Evolutionary conservation across 768 basidiomycete species (phyloP), one percentile per base, ranked within the genome.

Genomic region (Tricholoma saponaceum): DNA sequence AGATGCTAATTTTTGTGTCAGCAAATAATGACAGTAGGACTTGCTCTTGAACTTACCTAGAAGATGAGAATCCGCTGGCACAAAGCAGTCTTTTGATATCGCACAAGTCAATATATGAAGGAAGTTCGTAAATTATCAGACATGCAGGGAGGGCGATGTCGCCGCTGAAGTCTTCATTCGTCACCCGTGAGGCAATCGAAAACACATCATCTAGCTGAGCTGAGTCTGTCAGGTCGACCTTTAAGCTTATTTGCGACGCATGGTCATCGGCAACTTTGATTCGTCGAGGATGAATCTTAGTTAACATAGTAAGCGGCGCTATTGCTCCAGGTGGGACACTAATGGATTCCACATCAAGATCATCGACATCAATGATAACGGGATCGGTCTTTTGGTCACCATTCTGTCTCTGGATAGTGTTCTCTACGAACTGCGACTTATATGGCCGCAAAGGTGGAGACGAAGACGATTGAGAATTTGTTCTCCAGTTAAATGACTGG

Each of bases 51-150:
- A 51, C n/a, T 30, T 20, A 51, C 28, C 16, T 51, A 8, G 57
- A 55, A 25, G 43, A 54, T 26, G 50, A 33, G 44, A 62, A 62
- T 18, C 52, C 41, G n/a, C 14, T 26, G 14, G 25, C 14, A 8
- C 26, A 5, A 30, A 59, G 58, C 18, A 58, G 28, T 3, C 41
- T 44, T 43, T 46, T 46, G 12, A 58, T 54, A 16, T 58, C 30
- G 13, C 54, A 18, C 25, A 55, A 57, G 18, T 39, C 37, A 25
- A 49, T 54, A 49, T 26, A 16, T 26, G 57, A 23, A 16, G 56
- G 51, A 26, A 52, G 50, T 26, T 39, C 35, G 12, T n/a, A 13
- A n/a, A n/a, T n/a, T n/a, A 20, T 37, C 3, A 52, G 4, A 23
- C 10, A 46, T 9, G 44, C 44, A 23, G 12, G 23, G 44, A 4